Evolutionary conservation across 768 basidiomycete species (phyloP).

Genomic region (Lentinula sp.): DNA sequence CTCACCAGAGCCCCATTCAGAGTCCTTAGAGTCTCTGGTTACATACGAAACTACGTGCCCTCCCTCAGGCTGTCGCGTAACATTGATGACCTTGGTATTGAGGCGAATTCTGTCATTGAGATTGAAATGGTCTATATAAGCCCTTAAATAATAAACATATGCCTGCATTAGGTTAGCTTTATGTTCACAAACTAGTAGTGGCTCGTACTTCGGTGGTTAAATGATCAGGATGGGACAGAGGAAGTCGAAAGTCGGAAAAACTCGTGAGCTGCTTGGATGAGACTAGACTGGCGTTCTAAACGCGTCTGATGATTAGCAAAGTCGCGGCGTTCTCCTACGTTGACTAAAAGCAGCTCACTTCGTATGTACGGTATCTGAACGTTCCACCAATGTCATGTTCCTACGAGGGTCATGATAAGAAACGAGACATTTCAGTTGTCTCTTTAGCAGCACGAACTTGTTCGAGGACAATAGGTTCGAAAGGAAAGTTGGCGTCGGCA

Average conservation of each 20-base stretch:
- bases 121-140: conserved; percentile 36
- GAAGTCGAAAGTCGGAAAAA: conserved; percentile 55
- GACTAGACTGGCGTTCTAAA: conserved; percentile 43
- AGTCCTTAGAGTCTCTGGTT: conserved; percentile 11
- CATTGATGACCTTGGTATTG: conserved; percentile 30
- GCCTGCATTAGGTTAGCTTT: conserved; percentile 18
- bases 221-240: conserved; percentile 40
- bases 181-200: neutral
- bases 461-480: conserved; percentile 44
- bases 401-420: neutral
- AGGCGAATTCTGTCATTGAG: conserved; percentile 32
- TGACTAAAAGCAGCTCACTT: conserved; percentile 19
- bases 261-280: conserved; percentile 54
- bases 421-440: neutral
- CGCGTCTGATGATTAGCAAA: neutral
- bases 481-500: conserved; percentile 29
- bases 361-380: conserved; percentile 42
- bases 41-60: conserved; percentile 34
- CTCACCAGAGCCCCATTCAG: conserved; percentile 24
- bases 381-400: conserved; percentile 48
- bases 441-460: conserved; percentile 13
- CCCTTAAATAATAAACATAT: conserved; percentile 47
- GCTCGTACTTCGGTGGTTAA: conserved; percentile 30
- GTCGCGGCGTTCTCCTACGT: neutral
- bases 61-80: conserved; percentile 22